These are phyloP conservation scores for Candida germanica DNA, from an alignment of 805 yeast genomes.

Conservation along the genomic window DNA sequence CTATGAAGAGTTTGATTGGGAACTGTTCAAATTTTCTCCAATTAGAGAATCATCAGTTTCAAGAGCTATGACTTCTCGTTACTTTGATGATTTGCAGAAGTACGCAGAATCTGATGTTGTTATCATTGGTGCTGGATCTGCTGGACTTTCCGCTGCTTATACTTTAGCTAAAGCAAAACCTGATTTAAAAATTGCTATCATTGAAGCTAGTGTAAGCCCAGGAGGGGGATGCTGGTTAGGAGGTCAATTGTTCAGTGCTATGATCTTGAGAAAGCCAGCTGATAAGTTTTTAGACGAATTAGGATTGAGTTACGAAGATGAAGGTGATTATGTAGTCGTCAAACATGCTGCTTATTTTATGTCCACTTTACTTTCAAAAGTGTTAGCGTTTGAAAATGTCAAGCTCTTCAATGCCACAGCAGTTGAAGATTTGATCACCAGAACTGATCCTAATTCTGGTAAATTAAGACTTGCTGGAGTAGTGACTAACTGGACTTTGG, in stretches of 20 bases:
- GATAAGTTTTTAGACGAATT: constrained; percentile 62
- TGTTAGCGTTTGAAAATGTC: constrained; percentile 67
- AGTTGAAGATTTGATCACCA: constrained; percentile 75
- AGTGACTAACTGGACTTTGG: constrained; percentile 81
- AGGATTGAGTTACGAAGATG: constrained; percentile 68
- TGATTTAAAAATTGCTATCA: constrained; percentile 67
- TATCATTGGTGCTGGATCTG: constrained; percentile 75
- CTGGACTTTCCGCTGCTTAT: constrained; percentile 76
- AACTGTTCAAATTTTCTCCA: constrained; percentile 62
- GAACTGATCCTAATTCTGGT: constrained; percentile 50
- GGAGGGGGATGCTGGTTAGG: constrained; percentile 83
- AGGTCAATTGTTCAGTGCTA: constrained; percentile 73
- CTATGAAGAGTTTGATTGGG: constrained; percentile 50
- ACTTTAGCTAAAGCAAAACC: constrained; percentile 71
- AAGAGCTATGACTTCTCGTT: constrained; percentile 75
- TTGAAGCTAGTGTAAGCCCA: constrained; percentile 72
- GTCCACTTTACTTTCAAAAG: constrained; percentile 67
- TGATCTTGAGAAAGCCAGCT: constrained; percentile 81
- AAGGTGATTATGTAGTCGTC: constrained; percentile 76
- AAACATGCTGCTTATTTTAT: constrained; percentile 78
- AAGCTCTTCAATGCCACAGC: constrained; percentile 78
- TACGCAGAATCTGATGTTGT: constrained; percentile 74
- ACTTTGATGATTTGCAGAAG: constrained; percentile 69
- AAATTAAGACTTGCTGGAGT: constrained; percentile 71
- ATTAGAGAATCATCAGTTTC: constrained; percentile 77